Conservation (phyloP, 768 basidiomycete genomes). For the Thelephora ganbajun region DNA sequence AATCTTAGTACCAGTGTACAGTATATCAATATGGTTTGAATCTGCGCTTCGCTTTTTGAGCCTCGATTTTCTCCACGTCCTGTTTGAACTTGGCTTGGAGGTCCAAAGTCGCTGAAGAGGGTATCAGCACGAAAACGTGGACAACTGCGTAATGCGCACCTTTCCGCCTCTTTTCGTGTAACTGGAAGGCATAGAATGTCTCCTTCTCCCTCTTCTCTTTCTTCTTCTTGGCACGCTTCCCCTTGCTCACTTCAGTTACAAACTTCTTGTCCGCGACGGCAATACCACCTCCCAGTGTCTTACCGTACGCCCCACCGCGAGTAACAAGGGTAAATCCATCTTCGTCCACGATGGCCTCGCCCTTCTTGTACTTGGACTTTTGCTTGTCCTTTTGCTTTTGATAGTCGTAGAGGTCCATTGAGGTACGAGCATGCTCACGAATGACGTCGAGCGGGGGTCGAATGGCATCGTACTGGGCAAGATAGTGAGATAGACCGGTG, state of each 20-base stretch:
- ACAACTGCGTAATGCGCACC: slow-evolving; percentile 29
- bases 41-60: slow-evolving; percentile 60
- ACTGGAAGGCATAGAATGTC: slow-evolving; percentile 83
- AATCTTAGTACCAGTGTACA: no score
- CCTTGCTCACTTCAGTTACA: slow-evolving; percentile 18
- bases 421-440: slow-evolving; percentile 67
- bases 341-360: slow-evolving; percentile 83
- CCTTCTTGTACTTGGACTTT: slow-evolving; percentile 58
- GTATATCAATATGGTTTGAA: slow-evolving; percentile 73
- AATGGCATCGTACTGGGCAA: slow-evolving; percentile 42
- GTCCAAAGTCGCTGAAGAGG: slow-evolving; percentile 33
- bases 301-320: slow-evolving; percentile 82
- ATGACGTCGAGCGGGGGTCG: slow-evolving; percentile 66
- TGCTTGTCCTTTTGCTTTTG: slow-evolving; percentile 46
- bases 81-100: slow-evolving; percentile 73
- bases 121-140: slow-evolving; percentile 6
- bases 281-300: slow-evolving; percentile 74
- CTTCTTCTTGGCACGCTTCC: slow-evolving; percentile 35
- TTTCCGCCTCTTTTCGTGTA: slow-evolving; percentile 76
- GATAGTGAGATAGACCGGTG: slow-evolving; percentile 62
- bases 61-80: slow-evolving; percentile 76
- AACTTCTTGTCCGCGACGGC: slow-evolving; percentile 49
- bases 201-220: slow-evolving; percentile 50
- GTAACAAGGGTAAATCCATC: slow-evolving; percentile 93
- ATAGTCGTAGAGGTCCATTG: slow-evolving; percentile 67